These are phyloP conservation scores for Plenodomus biglobosus DNA, from an alignment of 2,329 filamentous ascomycete species.

Conservation along the genomic window DNA sequence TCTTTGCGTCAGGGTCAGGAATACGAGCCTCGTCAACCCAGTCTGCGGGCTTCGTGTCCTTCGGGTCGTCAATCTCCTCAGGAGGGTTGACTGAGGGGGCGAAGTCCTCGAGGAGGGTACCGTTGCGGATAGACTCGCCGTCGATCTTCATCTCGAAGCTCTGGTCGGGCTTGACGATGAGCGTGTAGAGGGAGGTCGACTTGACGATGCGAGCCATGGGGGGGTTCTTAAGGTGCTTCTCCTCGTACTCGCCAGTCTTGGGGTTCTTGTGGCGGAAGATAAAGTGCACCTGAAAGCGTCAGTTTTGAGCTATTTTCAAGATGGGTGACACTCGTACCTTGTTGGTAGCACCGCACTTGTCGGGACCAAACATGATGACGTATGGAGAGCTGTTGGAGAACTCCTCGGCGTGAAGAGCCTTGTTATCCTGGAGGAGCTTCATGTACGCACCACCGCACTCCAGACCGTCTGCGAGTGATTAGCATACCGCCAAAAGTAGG, in stretches of 20 bases:
- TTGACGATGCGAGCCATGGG: constrained; percentile 87
- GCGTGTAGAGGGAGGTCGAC: constrained; percentile 91
- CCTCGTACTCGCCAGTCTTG: constrained; percentile 98
- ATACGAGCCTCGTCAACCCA: constrained; percentile 97
- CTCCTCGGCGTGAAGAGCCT: constrained; percentile 93
- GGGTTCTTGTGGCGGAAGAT: constrained; percentile 99
- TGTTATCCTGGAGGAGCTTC: constrained; percentile 98
- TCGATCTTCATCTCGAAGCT: constrained; percentile 91
- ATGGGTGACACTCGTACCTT: constrained; percentile 63
- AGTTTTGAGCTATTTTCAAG: constrained; percentile 12
- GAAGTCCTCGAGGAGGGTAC: constrained; percentile 93
- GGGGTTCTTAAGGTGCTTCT: constrained; percentile 91
- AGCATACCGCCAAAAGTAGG: constrained; percentile 10
- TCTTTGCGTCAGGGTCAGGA: constrained; percentile 85
- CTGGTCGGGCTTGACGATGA: constrained; percentile 96
- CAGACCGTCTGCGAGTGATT: constrained; percentile 69
- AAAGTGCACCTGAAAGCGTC: constrained; percentile 65
- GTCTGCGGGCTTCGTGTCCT: constrained; percentile 90
- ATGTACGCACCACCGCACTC: constrained; percentile 98
- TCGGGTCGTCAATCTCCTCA: constrained; percentile 90
- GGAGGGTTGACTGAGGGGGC: constrained; percentile 87
- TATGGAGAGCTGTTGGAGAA: constrained; percentile 98
- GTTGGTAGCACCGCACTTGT: constrained; percentile 99
- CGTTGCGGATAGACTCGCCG: constrained; percentile 82
- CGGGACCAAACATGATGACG: constrained; percentile 99